Evolutionary conservation across 1,284 basidiomycete species (phyloP).

Genomic region (Cryptococcus floricola): DNA sequence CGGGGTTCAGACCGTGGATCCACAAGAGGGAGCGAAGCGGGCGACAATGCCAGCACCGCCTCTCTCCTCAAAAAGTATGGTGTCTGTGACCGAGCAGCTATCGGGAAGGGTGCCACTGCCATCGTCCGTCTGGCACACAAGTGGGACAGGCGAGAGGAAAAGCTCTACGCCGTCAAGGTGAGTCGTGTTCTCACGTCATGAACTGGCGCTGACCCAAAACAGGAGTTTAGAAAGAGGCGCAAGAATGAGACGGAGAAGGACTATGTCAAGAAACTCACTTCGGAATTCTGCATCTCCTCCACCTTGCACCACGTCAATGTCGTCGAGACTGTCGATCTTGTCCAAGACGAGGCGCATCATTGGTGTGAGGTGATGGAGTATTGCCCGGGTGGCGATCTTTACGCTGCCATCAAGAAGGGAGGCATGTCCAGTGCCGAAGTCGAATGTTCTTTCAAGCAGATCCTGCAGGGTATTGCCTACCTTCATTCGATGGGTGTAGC

Average conservation of each 20-base stretch:
- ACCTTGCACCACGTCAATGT: slow-evolving; percentile 94
- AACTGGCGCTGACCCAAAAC: neutral
- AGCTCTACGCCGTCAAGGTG: slow-evolving; percentile 98
- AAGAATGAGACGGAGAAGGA: slow-evolving; percentile 99
- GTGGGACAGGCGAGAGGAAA: slow-evolving; percentile 95
- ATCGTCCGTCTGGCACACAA: slow-evolving; percentile 96
- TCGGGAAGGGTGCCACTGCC: slow-evolving; percentile 95
- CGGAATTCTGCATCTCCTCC: slow-evolving; percentile 98
- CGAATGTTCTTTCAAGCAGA: slow-evolving; percentile 98
- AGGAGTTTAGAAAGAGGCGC: slow-evolving; percentile 96
- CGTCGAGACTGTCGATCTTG: slow-evolving; percentile 97
- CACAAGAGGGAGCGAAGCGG: slow-evolving; percentile 40
- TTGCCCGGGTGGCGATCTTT: slow-evolving; percentile 93
- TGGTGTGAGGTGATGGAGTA: slow-evolving; percentile 99
- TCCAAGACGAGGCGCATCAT: slow-evolving; percentile 91
- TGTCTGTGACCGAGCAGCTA: slow-evolving; percentile 92
- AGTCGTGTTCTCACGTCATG: slow-evolving; percentile 25
- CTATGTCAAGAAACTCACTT: slow-evolving; percentile 99
- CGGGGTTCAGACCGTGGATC: slow-evolving; percentile 51
- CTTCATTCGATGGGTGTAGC: slow-evolving; percentile 47
- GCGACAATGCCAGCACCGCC: slow-evolving; percentile 44
- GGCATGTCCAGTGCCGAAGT: slow-evolving; percentile 91
- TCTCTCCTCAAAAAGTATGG: slow-evolving; percentile 85
- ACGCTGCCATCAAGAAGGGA: slow-evolving; percentile 96
- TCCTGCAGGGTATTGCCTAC: slow-evolving; percentile 54